Evolutionary conservation across 2,329 filamentous ascomycete genomes (phyloP), one percentile per base, ranked within the genome.

Genomic region (Fusarium continuum): DNA sequence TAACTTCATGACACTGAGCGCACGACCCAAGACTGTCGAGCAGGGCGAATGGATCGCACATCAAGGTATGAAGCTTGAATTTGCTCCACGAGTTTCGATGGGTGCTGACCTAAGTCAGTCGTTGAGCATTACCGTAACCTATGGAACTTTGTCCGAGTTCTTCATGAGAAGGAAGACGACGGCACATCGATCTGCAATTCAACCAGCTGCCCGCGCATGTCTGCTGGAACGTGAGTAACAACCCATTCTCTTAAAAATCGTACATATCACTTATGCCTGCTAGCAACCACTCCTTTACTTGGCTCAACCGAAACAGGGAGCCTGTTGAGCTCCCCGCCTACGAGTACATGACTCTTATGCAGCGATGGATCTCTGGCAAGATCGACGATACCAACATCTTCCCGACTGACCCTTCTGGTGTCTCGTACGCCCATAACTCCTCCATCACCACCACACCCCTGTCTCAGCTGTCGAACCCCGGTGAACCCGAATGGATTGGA

Each of bases 1-100:
- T 53, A 98, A 97, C 80, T 97, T 98, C 74, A 92, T 97, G 89
- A 97, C 94, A n/a, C 80, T 98, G 61, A 96, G 94, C 71, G 92
- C 93, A 45, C 91, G 93, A 74, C 94, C 94, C 22, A 93, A 94
- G 80, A 93, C 95, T 60, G 91, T 98, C 44, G 94, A 97, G 72
- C 88, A 93, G 74, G 94, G 92, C 67, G 94, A 98, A 78, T 98
- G 94, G 94, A 85, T 97, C 69, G 93, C 94, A 65, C 93, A 98
- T 77, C 94, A 98, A 83, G 89, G 94, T 96, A 61, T 25, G 58
- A 28, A 39, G n/a, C 29, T 34, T 39, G 14, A 9, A 32, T 20
- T 22, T 22, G n/a, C n/a, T 55, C 13, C 34, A 8, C 11, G 16
- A 34, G 8, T 8, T 14, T 28, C 16, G 26, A 9, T 3, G 6